These are phyloP conservation scores for Fusarium mexicanum DNA, from an alignment of 2,329 filamentous ascomycete species.

Conservation along the genomic window DNA sequence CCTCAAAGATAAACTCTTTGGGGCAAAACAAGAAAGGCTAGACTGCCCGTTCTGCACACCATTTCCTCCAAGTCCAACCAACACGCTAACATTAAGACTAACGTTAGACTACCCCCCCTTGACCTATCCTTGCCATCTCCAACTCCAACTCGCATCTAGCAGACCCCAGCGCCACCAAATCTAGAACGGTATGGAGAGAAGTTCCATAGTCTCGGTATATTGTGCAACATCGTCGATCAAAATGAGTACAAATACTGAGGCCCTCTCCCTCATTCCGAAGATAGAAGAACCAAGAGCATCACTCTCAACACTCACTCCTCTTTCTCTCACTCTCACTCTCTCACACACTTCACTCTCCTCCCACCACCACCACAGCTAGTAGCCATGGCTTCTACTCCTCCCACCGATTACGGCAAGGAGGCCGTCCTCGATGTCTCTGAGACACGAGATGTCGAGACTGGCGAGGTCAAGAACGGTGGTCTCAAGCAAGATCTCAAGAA, in stretches of 20 bases:
- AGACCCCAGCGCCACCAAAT: constrained; percentile 26
- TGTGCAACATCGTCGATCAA: constrained; percentile 2
- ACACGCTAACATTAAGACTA: background rate
- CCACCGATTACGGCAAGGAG: constrained; percentile 35
- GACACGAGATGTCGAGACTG: constrained; percentile 31
- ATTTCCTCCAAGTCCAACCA: constrained; percentile 4
- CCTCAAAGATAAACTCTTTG: constrained; percentile 27
- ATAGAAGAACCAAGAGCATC: constrained; percentile 34
- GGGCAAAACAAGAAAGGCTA: constrained; percentile 20
- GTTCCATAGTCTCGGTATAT: constrained; percentile 6
- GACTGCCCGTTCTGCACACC: constrained; percentile 35
- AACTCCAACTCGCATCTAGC: constrained; percentile 3
- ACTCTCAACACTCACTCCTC: constrained; percentile 18
- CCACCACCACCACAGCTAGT: constrained; percentile 1
- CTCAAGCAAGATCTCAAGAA: constrained; percentile 74
- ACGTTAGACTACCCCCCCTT: background rate
- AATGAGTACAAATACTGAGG: constrained; percentile 34
- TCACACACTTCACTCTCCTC: constrained; percentile 1
- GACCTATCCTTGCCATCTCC: constrained; percentile 18
- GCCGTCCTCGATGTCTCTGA: constrained; percentile 29
- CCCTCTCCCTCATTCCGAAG: background rate
- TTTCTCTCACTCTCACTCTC: background rate
- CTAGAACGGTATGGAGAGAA: constrained; percentile 25
- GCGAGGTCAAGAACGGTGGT: constrained; percentile 32
- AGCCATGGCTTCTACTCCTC: constrained; percentile 30